Evolutionary conservation across 768 basidiomycete genomes (phyloP).

Genomic region (Kockovaella imperatae): DNA sequence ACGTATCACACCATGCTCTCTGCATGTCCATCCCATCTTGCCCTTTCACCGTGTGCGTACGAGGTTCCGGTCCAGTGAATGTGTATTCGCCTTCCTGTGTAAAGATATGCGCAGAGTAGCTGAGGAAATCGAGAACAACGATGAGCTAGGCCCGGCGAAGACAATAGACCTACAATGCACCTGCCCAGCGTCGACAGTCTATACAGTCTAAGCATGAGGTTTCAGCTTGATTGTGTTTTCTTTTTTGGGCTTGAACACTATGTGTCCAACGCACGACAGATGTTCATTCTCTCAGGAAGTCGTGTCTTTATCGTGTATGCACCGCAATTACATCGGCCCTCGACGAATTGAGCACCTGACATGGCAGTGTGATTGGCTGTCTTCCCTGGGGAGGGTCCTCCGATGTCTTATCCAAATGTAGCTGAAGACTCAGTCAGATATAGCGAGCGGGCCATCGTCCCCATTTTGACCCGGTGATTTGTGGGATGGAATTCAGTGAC

Average conservation of each 20-base stretch:
- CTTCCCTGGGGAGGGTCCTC: too few relatives aligned
- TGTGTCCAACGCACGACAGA: slow-evolving; percentile 10
- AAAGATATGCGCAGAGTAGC: slow-evolving; percentile 15
- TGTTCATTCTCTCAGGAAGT: slow-evolving; percentile 8
- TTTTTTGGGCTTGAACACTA: neutral
- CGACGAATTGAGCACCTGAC: too few relatives aligned
- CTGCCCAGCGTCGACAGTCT: slow-evolving; percentile 18
- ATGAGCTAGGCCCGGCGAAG: neutral
- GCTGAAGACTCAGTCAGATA: too few relatives aligned
- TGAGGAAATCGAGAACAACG: neutral
- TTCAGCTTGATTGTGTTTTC: neutral
- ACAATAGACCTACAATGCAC: slow-evolving; percentile 8
- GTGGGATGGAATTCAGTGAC: too few relatives aligned
- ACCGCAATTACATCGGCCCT: slow-evolving; percentile 12
- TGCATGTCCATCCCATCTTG: slow-evolving; percentile 11
- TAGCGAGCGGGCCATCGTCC: too few relatives aligned
- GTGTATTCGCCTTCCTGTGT: neutral
- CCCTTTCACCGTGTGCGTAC: slow-evolving; percentile 13
- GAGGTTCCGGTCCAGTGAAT: slow-evolving; percentile 8
- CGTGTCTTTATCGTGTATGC: slow-evolving; percentile 9
- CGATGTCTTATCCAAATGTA: too few relatives aligned
- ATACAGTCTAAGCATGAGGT: slow-evolving; percentile 8
- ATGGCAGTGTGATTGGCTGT: too few relatives aligned
- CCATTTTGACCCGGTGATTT: too few relatives aligned
- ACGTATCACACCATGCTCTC: slow-evolving; percentile 15